Evolutionary conservation across 805 yeast species (phyloP).

Genomic region (Blastobotrys chiropterorum): DNA sequence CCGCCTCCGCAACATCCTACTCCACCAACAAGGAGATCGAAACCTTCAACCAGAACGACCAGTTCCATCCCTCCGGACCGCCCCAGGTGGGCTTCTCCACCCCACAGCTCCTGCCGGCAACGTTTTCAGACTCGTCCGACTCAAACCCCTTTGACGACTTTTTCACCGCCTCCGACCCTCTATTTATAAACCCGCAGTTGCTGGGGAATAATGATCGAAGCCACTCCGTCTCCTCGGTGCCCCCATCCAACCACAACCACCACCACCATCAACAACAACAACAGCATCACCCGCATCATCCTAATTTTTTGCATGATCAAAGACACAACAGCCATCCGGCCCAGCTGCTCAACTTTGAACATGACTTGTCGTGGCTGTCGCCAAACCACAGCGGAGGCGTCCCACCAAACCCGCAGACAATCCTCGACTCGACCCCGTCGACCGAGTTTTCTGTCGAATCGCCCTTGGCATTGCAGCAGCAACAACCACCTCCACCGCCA

Average conservation of each 20-base stretch:
- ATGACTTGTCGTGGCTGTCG: conserved; percentile 7
- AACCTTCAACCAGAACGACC: conserved; percentile 11
- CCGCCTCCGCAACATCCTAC: conserved; percentile 56
- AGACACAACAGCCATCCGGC: neutral
- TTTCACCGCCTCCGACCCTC: conserved; percentile 23
- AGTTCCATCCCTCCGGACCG: conserved; percentile 36
- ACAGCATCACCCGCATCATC: neutral
- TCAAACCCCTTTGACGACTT: conserved; percentile 62
- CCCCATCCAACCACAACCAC: too few species aligned
- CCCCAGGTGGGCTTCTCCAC: conserved; percentile 75
- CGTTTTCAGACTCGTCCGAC: conserved; percentile 24
- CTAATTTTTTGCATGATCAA: neutral
- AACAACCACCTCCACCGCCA: neutral
- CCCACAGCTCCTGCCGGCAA: conserved; percentile 60
- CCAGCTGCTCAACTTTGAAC: neutral
- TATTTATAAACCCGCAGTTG: conserved; percentile 25
- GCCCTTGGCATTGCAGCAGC: conserved; percentile 2
- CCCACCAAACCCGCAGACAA: neutral
- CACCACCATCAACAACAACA: conserved; percentile 1
- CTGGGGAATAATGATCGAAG: conserved; percentile 4
- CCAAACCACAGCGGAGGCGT: conserved; percentile 1
- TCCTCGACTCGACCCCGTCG: neutral
- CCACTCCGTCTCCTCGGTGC: neutral
- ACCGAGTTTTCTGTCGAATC: neutral
- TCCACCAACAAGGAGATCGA: conserved; percentile 42